Percentiles rank a stretch among this genome's conserved stretches.
These are phyloP conservation scores for Saccharomyces hybrid DNA, from an alignment of 1,139 yeast species.

Conservation along the genomic window DNA sequence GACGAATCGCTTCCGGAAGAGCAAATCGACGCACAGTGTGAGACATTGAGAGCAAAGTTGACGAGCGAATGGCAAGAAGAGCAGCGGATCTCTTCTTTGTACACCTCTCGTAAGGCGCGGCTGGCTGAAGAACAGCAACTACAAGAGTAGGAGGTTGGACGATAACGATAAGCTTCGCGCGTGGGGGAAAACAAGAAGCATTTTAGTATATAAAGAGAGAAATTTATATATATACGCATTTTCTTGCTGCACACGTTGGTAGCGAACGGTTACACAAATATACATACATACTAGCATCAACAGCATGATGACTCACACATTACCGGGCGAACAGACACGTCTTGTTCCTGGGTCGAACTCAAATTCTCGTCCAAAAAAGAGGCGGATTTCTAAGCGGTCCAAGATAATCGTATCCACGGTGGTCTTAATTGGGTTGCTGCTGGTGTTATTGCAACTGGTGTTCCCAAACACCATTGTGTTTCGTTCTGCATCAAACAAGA, in stretches of 20 bases:
- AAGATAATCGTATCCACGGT: not conserved
- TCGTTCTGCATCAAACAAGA: constrained; percentile 12
- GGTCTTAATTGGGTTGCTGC: not conserved
- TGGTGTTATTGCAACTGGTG: not conserved
- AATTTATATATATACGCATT: not conserved
- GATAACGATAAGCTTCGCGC: not conserved
- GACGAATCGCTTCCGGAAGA: constrained; percentile 11
- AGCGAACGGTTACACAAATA: not conserved
- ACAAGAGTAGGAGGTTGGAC: not conserved
- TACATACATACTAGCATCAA: not conserved
- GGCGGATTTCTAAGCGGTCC: not conserved
- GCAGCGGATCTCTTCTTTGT: constrained; percentile 4
- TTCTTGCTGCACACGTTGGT: not conserved
- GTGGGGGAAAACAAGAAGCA: not conserved
- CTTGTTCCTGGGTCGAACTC: not conserved
- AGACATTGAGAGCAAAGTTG: constrained; percentile 11
- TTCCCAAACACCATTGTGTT: not conserved
- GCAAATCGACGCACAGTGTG: constrained; percentile 16
- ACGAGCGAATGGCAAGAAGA: constrained; percentile 2
- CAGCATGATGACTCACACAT: not conserved
- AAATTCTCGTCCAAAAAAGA: not conserved
- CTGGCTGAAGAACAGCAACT: not conserved
- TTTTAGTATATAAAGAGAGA: not conserved
- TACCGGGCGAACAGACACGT: not conserved
- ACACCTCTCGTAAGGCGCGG: constrained; percentile 4